phyloP scores from a whole-genome alignment of 1,284 basidiomycete genomes.

The Trichosporon ovoides region DNA sequence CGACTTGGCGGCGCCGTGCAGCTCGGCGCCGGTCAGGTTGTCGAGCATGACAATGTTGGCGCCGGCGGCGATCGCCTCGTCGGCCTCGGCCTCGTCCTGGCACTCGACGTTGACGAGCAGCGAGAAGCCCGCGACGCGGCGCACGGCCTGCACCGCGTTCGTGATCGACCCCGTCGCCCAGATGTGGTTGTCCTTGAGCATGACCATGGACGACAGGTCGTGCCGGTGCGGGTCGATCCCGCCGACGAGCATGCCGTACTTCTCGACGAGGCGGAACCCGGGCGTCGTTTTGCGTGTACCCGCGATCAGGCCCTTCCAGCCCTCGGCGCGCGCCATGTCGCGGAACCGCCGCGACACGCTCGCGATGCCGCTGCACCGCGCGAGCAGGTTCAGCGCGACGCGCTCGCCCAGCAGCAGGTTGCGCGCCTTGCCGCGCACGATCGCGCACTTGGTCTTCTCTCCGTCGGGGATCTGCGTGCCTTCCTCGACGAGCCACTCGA shows the following conservation, averaged over 20 bases:
- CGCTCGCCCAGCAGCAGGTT: conserved; percentile 90
- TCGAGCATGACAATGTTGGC: conserved; percentile 99
- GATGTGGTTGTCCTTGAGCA: conserved; percentile 99
- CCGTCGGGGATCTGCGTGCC: conserved; percentile 70
- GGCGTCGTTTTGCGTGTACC: conserved; percentile 98
- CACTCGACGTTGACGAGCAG: conserved; percentile 94
- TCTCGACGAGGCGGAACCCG: conserved; percentile 95
- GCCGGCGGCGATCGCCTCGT: conserved; percentile 92
- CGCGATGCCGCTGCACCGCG: conserved; percentile 93
- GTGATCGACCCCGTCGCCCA: conserved; percentile 92
- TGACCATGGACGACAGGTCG: conserved; percentile 97
- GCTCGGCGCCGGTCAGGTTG: conserved; percentile 74
- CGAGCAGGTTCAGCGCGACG: conserved; percentile 87
- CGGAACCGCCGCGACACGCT: conserved; percentile 78
- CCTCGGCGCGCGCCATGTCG: conserved; percentile 69
- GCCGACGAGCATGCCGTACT: conserved; percentile 98
- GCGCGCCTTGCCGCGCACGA: conserved; percentile 81
- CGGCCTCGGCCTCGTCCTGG: conserved; percentile 76
- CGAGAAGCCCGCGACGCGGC: conserved; percentile 86
- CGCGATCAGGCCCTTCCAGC: conserved; percentile 84
- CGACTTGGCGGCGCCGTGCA: conserved; percentile 62
- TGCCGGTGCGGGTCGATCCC: conserved; percentile 96
- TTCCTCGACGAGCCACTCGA: conserved; percentile 88
- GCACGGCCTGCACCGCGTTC: conserved; percentile 74
- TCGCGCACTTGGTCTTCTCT: conserved; percentile 72